Percentiles rank a stretch among this genome's conserved stretches.
Conservation (phyloP, 2,329 filamentous ascomycete species). For the Scorias spongiosa region DNA sequence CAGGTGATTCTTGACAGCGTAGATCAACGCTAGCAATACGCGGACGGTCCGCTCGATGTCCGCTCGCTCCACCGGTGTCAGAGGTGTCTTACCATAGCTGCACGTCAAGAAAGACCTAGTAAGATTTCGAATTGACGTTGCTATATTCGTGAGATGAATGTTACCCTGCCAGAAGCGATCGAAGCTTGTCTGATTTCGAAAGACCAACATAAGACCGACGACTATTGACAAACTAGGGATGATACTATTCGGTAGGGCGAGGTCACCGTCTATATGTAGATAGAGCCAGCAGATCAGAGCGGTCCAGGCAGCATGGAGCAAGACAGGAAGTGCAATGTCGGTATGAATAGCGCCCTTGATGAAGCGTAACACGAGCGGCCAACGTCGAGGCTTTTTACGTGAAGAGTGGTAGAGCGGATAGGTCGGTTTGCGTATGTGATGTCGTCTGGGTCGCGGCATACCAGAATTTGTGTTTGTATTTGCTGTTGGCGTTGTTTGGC, state of each 20-base stretch:
- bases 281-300: slow-evolving; percentile 44
- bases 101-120: slow-evolving; percentile 40
- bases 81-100: slow-evolving; percentile 17
- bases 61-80: slow-evolving; percentile 31
- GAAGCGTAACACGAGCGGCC: slow-evolving; percentile 49
- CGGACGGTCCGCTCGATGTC: slow-evolving; percentile 45
- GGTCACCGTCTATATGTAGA: slow-evolving; percentile 23
- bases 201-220: slow-evolving; percentile 52
- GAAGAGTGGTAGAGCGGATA: slow-evolving; percentile 31
- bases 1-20: slow-evolving; percentile 49
- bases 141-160: slow-evolving; percentile 38
- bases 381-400: slow-evolving; percentile 36
- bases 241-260: slow-evolving; percentile 43
- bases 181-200: slow-evolving; percentile 49
- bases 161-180: slow-evolving; percentile 44
- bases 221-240: slow-evolving; percentile 50
- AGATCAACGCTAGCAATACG: slow-evolving; percentile 45
- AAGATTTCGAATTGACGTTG: slow-evolving; percentile 44
- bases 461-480: not conserved
- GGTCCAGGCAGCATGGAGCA: slow-evolving; percentile 43
- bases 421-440: slow-evolving; percentile 14
- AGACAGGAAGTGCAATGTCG: slow-evolving; percentile 41
- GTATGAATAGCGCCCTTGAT: slow-evolving; percentile 48
- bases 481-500: not conserved
- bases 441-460: slow-evolving; percentile 1